Conservation (phyloP, 177 flowering plant genomes). For the Vitis hybrid region DNA sequence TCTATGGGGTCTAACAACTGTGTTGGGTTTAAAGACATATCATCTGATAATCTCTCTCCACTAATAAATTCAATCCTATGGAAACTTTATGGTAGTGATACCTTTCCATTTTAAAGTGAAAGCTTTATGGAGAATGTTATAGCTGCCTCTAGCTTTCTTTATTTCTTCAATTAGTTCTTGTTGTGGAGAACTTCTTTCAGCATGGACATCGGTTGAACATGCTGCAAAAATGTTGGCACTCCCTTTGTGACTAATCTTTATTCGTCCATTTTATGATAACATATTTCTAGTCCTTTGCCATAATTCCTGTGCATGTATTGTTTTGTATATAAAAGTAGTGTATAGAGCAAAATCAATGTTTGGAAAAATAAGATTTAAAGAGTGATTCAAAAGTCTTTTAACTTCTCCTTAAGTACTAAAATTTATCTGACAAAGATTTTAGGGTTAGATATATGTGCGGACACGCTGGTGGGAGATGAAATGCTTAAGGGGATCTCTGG, state of each 20-base stretch:
- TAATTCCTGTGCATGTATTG: too few relatives aligned
- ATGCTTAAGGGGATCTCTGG: conserved; percentile 98
- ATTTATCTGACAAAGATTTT: conserved; percentile 70
- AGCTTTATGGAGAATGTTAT: neutral
- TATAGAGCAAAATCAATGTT: too few relatives aligned
- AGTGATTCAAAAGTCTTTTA: neutral
- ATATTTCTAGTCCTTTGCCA: too few relatives aligned
- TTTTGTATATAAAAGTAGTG: too few relatives aligned
- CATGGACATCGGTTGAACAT: neutral
- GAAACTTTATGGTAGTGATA: neutral
- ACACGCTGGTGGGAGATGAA: conserved; percentile 96
- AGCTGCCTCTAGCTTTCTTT: neutral
- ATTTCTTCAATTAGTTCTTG: neutral
- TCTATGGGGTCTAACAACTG: neutral
- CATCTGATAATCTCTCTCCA: neutral
- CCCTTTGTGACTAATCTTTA: too few relatives aligned
- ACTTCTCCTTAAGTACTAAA: conserved; percentile 29
- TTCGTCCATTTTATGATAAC: too few relatives aligned
- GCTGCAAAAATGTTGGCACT: neutral
- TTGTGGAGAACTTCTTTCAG: neutral
- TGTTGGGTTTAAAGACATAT: neutral
- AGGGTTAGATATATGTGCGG: conserved; percentile 95
- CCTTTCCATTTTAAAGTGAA: neutral
- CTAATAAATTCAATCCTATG: neutral
- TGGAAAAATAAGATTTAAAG: neutral